Evolutionary conservation across 2,329 filamentous ascomycete genomes (phyloP), one percentile per base, ranked within the genome.

Genomic region (Diaporthe sp.): DNA sequence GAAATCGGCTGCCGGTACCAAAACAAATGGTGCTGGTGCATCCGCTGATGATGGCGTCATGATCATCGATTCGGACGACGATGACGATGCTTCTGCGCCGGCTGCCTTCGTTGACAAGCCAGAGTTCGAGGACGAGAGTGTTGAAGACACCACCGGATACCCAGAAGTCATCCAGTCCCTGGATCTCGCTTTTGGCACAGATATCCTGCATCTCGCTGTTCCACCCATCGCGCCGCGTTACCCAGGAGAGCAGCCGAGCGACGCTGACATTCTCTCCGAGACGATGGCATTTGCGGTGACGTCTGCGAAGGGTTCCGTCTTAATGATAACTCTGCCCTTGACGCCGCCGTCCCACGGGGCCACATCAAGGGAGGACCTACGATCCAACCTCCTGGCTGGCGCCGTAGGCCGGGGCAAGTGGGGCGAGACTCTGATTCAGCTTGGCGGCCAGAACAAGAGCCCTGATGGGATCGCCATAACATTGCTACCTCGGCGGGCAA

Each of bases 51-150:
- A 91, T 78, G 84, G 86, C 5, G 85, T 92, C 37, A 92, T 92
- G 87, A 85, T 92, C 22, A 87, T 92, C 71, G 91, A 92, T 78
- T 92, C 89, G 1, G 91, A 92, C 77, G 89, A 91, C 10, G 90
- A 91, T 10, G 90, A 92, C 39, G 86, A 86, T 37, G 77, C 83
- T 2, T 74, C 80, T 15, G 69, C 80, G 30, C 30, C 77, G 1
- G 65, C 78, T 13, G 27, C 73, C 0, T 87, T 85, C 70, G 85
- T 88, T 71, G 89, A 92, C 78, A 87, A 87, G 72, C 88, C 90
- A 10, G 85, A 90, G 74, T 92, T 92, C 74, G 89, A 91, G 75
- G 88, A 90, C 13, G 82, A 83, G 6, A 79, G 84, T 47, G 85
- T 88, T 39, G 82, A 85, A 3, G 86, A 89, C 61, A 84, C 84